Base-by-base conservation (phyloP, 768 basidiomycete species). In the Neoboletus brunneissimus region DNA sequence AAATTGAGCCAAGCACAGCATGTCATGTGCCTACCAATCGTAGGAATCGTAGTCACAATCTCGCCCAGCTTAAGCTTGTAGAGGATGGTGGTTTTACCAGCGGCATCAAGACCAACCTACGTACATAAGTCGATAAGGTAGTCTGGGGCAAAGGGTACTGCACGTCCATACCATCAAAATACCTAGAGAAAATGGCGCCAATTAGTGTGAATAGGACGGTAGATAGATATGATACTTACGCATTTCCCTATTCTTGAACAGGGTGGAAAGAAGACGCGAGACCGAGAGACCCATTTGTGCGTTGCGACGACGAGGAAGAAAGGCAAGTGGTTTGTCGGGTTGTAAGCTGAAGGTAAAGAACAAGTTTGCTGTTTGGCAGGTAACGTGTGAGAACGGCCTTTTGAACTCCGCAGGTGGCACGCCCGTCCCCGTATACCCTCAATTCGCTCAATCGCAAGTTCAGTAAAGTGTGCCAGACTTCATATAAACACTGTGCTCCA, bases 171-270 rank as follows among this genome's bases (percentile, higher is more conserved):
- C 90, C 90, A 99, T 99, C 76, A 99, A 80, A 80, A 99, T 98
- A 73, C 96, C 95, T 97, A 69, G 61, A 67, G 59, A 72, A 68
- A 65, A 69, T 51, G 62, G 63, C 32, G 43, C 55, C 43, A 64
- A 45, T 58, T 23, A 58, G 54, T 67, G 60, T 53, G 61, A 69
- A 35, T 67, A 67, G 62, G 62, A 37, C 5, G 31, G 10, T 22
- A 7, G 34, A 11, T 41, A 54, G 20, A 44, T 64, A 63, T 58
- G 58, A 66, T 61, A 77, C 95, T 73, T 76, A 97, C 95, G 94
- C 96, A 99, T 98, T 79, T 99, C 96, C 85, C 89, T 96, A 83
- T 97, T 98, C 77, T 94, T 95, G 68, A 98, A 94, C 71, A 99
- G 83, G 73, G 84, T 83, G 48, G 84, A 80, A 68, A 98, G 84